Conservation (phyloP, 1,139 yeast genomes). For the Geotrichum citri-aurantii region DNA sequence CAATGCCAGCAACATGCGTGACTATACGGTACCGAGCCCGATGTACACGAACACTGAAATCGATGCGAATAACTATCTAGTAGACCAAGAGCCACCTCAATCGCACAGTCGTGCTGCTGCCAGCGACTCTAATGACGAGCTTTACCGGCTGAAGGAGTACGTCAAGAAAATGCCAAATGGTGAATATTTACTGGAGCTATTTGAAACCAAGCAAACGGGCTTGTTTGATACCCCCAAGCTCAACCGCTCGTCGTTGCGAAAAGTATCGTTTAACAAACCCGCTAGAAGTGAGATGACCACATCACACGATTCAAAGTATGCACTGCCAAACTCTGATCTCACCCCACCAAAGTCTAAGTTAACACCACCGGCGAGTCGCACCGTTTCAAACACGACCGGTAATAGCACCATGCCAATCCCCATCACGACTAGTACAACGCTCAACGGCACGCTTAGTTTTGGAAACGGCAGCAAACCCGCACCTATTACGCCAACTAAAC, state of each 20-base stretch:
- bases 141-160: conserved; percentile 6
- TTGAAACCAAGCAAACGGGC: conserved; percentile 3
- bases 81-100: background rate
- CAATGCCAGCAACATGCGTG: background rate
- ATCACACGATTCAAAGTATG: background rate
- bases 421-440: background rate
- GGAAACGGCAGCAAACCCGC: background rate
- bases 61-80: background rate
- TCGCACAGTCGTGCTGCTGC: background rate
- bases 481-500: background rate
- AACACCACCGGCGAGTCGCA: background rate
- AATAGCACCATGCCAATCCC: background rate
- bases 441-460: background rate
- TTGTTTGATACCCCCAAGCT: background rate
- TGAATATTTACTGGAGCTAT: conserved; percentile 8
- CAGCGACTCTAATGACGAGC: conserved; percentile 3
- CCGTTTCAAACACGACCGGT: background rate
- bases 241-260: background rate
- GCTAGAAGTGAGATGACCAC: background rate
- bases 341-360: background rate
- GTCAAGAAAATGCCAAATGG: conserved; percentile 13
- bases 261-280: background rate
- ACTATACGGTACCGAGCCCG: background rate
- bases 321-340: background rate
- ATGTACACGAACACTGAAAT: background rate